These are phyloP conservation scores for Endogone sp. DNA, from an alignment of 192 early-diverging fungal species.

Conservation along the genomic window DNA sequence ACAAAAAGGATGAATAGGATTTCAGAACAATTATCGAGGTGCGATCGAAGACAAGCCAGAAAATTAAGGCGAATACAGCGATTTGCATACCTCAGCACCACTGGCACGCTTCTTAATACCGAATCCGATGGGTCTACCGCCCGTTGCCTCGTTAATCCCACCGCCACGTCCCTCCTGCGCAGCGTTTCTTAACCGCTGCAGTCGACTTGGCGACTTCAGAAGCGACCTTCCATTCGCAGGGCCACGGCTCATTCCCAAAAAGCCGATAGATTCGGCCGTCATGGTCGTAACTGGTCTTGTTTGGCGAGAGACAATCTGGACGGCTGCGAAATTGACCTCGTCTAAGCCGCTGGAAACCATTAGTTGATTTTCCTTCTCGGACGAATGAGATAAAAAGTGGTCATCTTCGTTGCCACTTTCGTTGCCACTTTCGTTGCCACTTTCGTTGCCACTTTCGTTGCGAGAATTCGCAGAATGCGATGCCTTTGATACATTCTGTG, in stretches of 20 bases:
- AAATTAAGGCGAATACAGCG: too few species aligned
- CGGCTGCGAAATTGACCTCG: neutral
- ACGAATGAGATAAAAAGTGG: too few species aligned
- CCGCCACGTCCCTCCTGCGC: neutral
- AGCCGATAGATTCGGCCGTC: neutral
- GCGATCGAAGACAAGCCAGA: too few species aligned
- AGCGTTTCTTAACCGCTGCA: neutral
- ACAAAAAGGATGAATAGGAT: too few species aligned
- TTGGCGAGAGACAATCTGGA: neutral
- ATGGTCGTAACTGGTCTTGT: neutral
- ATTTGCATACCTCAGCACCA: neutral
- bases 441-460: too few species aligned
- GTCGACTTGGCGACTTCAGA: neutral
- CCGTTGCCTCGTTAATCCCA: neutral
- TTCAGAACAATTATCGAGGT: too few species aligned
- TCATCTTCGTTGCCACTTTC: too few species aligned
- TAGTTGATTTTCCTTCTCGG: too few species aligned
- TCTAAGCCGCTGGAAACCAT: too few species aligned
- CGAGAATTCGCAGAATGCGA: too few species aligned
- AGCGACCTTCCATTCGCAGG: neutral
- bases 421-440: too few species aligned
- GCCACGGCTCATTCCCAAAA: neutral
- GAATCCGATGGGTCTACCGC: neutral
- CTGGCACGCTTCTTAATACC: neutral
- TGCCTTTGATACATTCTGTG: too few species aligned